A percentile compares a stretch with the other conserved stretches of the same genome.
Conservation (phyloP, 257 asterid species). For the Solanum lignicaule region DNA sequence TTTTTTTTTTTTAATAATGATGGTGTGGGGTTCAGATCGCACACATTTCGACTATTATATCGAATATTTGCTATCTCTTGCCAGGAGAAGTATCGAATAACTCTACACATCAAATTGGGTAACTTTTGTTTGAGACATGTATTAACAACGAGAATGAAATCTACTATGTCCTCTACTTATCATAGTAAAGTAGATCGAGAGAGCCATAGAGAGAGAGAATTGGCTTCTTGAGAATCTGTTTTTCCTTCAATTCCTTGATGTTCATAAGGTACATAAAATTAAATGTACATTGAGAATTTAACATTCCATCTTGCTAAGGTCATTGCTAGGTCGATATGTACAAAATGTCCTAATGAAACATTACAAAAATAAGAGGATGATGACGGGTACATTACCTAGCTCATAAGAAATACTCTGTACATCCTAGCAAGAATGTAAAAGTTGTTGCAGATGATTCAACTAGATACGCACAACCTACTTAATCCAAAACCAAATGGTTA, state of each 20-base stretch:
- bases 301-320: neutral
- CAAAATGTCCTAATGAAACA: neutral
- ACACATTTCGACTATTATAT: neutral
- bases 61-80: neutral
- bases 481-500: neutral
- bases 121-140: neutral
- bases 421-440: neutral
- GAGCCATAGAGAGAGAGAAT: neutral
- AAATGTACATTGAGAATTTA: neutral
- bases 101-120: neutral
- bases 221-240: too few relatives aligned
- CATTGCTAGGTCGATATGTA: neutral
- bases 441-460: neutral
- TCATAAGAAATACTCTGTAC: neutral
- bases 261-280: neutral
- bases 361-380: neutral
- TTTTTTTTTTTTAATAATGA: neutral
- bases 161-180: neutral
- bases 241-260: neutral
- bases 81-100: neutral
- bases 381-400: neutral
- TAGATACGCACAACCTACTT: neutral
- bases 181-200: neutral
- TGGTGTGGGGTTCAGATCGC: accelerated
- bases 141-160: too few relatives aligned